Base-by-base conservation (phyloP, 345 rosid genomes). In the Eucalyptus microcorys region DNA sequence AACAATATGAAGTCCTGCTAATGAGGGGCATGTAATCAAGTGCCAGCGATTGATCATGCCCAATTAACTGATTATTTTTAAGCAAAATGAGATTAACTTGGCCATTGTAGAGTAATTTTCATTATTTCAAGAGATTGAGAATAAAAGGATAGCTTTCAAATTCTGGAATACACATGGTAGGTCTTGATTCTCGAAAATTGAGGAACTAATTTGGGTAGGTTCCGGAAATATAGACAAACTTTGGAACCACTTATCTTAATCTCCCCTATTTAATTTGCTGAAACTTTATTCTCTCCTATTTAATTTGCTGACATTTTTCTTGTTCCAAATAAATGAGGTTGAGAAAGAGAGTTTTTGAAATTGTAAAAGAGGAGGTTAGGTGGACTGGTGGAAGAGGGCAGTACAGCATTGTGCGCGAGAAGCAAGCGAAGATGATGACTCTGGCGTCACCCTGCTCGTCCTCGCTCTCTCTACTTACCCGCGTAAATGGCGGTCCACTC, bases 381-480 rank as follows among this genome's bases (percentile, higher is more conserved):
- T 27, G 89, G 45, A 76, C 59, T 4, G 89, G 45, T 42, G 40
- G 59, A 6, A 37, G 42, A 27, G 14, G 34, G 26, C 1, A 1
- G 49, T 10, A 0, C 24, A 45, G 84, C 57, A 4, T 11, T 0
- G 52, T 27, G n/a, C 49, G 48, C 6, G 43, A 84, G 52, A 61
- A 88, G 89, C 16, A 55, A 88, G n/a, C 85, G 84, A 42, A 10
- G 84, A 91, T 91, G 95, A 92, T 27, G 93, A 85, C 93, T 55
- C 32, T 91, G 87, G 88, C 48, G 43, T 87, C 88, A 14, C 91
- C 90, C 7, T 90, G 86, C 43, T 83, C 88, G 19, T 50, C 53
- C 49, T 52, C 45, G 7, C 26, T 40, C 87, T 91, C 91, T 32
- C 86, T 91, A 57, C 66, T 85, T 79, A 87, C 91, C 22, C 92